These are phyloP conservation scores for Coemansia sp. DNA, from an alignment of 192 early-diverging fungal species.

Conservation along the genomic window DNA sequence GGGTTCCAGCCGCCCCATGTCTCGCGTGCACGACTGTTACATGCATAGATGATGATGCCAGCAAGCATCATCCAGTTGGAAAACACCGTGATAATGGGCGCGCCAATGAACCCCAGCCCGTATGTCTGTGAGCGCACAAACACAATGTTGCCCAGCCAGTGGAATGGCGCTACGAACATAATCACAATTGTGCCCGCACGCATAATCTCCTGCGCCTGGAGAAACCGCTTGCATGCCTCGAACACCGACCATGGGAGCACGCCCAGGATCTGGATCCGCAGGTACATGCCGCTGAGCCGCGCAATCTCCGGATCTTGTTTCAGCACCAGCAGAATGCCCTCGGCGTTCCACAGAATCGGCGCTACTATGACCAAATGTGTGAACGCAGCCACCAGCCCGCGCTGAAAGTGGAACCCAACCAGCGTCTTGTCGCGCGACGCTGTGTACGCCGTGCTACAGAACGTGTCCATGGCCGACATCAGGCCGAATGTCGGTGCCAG, in stretches of 20 bases:
- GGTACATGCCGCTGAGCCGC: conserved; percentile 57
- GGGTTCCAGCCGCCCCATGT: conserved; percentile 84
- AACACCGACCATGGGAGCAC: conserved; percentile 71
- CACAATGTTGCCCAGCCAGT: conserved; percentile 69
- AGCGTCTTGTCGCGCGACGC: conserved; percentile 32
- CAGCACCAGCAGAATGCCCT: conserved; percentile 64
- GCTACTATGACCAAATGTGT: conserved; percentile 7
- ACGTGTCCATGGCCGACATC: conserved; percentile 50
- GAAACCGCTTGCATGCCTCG: conserved; percentile 77
- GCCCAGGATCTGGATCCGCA: conserved; percentile 65
- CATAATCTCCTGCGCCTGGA: conserved; percentile 87
- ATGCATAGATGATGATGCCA: conserved; percentile 64
- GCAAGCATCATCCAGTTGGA: conserved; percentile 69
- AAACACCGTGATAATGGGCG: conserved; percentile 70
- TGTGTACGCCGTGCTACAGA: conserved; percentile 26
- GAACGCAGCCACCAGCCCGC: conserved; percentile 23
- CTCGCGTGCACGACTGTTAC: conserved; percentile 60
- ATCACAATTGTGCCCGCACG: conserved; percentile 71
- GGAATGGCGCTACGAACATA: conserved; percentile 66
- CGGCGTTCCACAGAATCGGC: conserved; percentile 35
- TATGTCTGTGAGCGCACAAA: conserved; percentile 69
- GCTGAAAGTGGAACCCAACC: conserved; percentile 40
- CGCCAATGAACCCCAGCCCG: conserved; percentile 75
- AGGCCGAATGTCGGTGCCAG: conserved; percentile 62
- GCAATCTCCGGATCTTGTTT: conserved; percentile 70